phyloP scores from a whole-genome alignment of 805 yeast genomes.

The Cyberlindnera xylosilytica region DNA sequence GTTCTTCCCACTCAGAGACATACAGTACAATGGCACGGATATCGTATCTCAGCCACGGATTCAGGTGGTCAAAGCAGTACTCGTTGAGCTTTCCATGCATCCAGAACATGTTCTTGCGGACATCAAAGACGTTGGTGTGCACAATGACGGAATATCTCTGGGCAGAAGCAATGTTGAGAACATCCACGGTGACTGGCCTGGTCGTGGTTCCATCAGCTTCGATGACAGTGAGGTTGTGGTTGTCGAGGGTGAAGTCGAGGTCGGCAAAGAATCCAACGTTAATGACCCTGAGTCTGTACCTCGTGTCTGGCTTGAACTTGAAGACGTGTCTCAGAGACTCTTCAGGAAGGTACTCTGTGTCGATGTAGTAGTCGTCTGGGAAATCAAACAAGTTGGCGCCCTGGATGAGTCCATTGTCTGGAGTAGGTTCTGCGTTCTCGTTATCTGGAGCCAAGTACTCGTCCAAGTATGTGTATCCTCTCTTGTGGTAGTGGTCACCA shows the following conservation, averaged over 20 bases:
- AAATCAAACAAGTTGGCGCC: conserved; percentile 33
- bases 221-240: conserved; percentile 46
- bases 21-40: conserved; percentile 34
- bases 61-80: conserved; percentile 34
- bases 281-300: conserved; percentile 44
- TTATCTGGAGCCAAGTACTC: conserved; percentile 39
- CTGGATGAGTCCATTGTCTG: conserved; percentile 43
- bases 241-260: conserved; percentile 47
- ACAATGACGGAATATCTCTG: conserved; percentile 63
- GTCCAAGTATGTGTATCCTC: conserved; percentile 24
- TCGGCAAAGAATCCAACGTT: conserved; percentile 52
- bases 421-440: conserved; percentile 47
- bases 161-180: conserved; percentile 43
- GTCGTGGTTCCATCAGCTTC: conserved; percentile 54
- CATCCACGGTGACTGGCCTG: conserved; percentile 39
- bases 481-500: conserved; percentile 48
- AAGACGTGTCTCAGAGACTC: conserved; percentile 22
- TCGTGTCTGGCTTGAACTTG: conserved; percentile 39
- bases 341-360: conserved; percentile 20
- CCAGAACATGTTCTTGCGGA: conserved; percentile 38
- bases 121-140: conserved; percentile 45
- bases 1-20: conserved; percentile 17
- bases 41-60: conserved; percentile 32
- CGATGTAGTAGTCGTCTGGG: conserved; percentile 24
- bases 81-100: conserved; percentile 36